Base-by-base conservation (phyloP, 345 rosid species). In the Mangifera indica region DNA sequence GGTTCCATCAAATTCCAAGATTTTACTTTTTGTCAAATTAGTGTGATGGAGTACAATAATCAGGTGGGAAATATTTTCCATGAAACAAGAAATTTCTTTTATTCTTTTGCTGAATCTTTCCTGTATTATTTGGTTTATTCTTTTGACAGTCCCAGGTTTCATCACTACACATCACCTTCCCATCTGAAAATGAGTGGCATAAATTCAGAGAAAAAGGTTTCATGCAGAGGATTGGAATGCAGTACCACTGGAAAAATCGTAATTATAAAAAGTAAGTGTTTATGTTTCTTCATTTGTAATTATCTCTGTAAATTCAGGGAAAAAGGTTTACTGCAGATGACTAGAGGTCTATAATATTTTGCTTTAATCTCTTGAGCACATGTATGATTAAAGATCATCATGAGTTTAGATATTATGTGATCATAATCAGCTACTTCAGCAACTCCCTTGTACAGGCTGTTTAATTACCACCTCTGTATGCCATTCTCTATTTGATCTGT, bases 241-340 rank as follows among this genome's bases (percentile, higher is more conserved):
- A 94, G 76, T 94, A 94, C 25, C 98, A 94, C 76, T 94, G 98
- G 98, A 82, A 78, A 63, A 94, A 94, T 66, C 93, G 82, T 70
- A 90, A 87, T 79, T 94, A 94, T 70, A 87, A 89, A 76, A 81
- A 70, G 98, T 91, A 59, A 79, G 85, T 5, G 44, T 29, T 7
- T 8, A 44, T 26, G 10, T 40, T 69, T 66, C 54, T 62, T 63
- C 42, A 32, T 60, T 15, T 15, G 29, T 67, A 61, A 45, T 32
- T 37, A 58, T 25, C 48, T 25, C 37, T 42, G 21, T 45, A n/a
- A 46, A 17, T 21, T 14, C 14, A 45, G 60, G 25, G 8, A 44
- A 37, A 34, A 37, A 37, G 42, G 42, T 37, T 37, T 37, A n/a
- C 6, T 4, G 1, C 6, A 4, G 4, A 17, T 5, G 18, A 59